Evolutionary conservation across 2,329 filamentous ascomycete genomes (phyloP), one percentile per base, ranked within the genome.

Genomic region (Exophiala viscosa): DNA sequence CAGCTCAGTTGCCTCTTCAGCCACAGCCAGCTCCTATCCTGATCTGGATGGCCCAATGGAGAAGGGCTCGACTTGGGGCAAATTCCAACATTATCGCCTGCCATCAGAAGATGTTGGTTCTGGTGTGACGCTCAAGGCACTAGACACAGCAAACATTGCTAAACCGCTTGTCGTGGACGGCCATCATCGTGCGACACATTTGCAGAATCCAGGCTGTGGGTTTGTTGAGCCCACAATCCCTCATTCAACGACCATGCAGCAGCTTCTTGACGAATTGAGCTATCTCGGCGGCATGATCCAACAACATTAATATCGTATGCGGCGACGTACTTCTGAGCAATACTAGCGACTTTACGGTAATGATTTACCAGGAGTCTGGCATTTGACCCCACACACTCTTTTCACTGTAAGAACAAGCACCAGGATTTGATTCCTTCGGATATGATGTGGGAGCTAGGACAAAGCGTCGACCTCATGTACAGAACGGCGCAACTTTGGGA

Each of bases 181-280:
- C 38, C 34, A 56, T 49, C 48, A 61, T 59, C 56, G 61, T 49
- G 40, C 56, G 35, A 46, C 11, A 3, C 48, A 23, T 2, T 55
- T 52, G 32, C 51, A 45, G 15, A n/a, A 52, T 48, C 55, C 36
- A 31, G 14, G 43, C 23, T 17, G 39, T 6, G 36, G 15, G 8
- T 34, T 43, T n/a, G 28, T 44, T 45, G 50, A 36, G 5, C 20
- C 47, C 3, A 34, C 38, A 11, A 39, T 66, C 20, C 62, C 65
- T 2, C 68, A 69, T 52, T 64, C 63, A 42, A 68, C 63, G 33
- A 70, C 69, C 14, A 73, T 79, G 67, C 70, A 74, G 57, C 71
- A 76, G 57, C 64, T 79, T 52, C 69, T 79, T 61, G 72, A 74
- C 56, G 76, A 80, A 55, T 65, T 79, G 64, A 74, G 75, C 49